A percentile compares a stretch with the other conserved stretches of the same genome.
Conservation (phyloP, 768 basidiomycete genomes). For the Candolleomyces eurysporus region DNA sequence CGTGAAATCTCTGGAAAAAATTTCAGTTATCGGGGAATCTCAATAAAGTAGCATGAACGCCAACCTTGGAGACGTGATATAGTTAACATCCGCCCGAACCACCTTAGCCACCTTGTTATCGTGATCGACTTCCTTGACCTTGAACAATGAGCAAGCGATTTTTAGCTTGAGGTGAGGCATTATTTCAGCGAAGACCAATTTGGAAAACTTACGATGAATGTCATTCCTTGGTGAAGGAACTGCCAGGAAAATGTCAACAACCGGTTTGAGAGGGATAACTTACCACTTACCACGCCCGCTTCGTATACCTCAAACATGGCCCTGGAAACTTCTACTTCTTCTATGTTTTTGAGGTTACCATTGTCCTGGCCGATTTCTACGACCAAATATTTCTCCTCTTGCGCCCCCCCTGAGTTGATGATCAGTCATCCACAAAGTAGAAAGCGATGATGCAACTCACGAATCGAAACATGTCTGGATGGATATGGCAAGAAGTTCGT, state of each 20-base stretch:
- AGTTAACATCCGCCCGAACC: conserved; percentile 74
- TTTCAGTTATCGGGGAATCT: not conserved
- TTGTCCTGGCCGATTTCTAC: conserved; percentile 55
- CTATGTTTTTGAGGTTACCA: conserved; percentile 49
- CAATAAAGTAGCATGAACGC: conserved; percentile 1
- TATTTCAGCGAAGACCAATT: too few relatives aligned
- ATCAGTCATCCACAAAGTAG: not conserved
- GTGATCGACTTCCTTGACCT: conserved; percentile 82
- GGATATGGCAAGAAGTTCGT: conserved; percentile 79
- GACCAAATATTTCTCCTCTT: conserved; percentile 78
- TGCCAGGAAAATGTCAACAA: conserved; percentile 19
- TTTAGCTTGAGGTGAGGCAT: not conserved
- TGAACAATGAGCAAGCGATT: not conserved
- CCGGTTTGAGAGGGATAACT: not conserved
- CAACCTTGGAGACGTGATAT: conserved; percentile 73
- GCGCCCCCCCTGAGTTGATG: conserved; percentile 45
- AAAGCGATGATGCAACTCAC: conserved; percentile 27
- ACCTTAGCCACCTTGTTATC: conserved; percentile 72
- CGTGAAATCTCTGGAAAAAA: conserved; percentile 65
- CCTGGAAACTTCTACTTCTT: conserved; percentile 81
- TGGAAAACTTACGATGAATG: conserved; percentile 61
- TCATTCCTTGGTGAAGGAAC: conserved; percentile 88
- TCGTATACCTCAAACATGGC: conserved; percentile 89
- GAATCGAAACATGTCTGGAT: conserved; percentile 66
- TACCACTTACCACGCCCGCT: conserved; percentile 70